Evolutionary conservation across 176 grass and related monocot genomes (phyloP).

Genomic region (Oryza australiensis): DNA sequence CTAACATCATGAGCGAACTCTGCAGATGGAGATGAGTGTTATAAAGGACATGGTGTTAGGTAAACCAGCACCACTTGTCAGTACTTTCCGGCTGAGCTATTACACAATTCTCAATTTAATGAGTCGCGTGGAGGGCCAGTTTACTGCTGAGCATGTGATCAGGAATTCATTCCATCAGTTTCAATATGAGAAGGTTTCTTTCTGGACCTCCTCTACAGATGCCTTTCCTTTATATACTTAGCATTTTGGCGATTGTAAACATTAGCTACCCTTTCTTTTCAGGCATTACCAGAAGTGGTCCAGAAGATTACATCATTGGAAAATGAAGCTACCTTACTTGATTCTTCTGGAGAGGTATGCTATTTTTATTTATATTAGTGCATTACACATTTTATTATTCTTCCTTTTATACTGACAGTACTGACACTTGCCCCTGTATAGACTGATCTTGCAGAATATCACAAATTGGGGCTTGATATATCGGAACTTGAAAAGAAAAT

Average conservation of each 20-base stretch:
- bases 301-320: slow-evolving; percentile 86
- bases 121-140: slow-evolving; percentile 98
- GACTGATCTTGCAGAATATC: slow-evolving; percentile 90
- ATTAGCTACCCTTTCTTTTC: slow-evolving; percentile 42
- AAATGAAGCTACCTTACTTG: slow-evolving; percentile 78
- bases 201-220: slow-evolving; percentile 32
- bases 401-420: slow-evolving; percentile 18
- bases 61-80: slow-evolving; percentile 93
- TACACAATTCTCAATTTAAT: slow-evolving; percentile 95
- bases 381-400: slow-evolving; percentile 16
- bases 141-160: slow-evolving; percentile 98
- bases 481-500: slow-evolving; percentile 96
- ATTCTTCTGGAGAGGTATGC: slow-evolving; percentile 86
- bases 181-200: slow-evolving; percentile 93
- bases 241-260: slow-evolving; percentile 22
- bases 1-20: slow-evolving; percentile 14
- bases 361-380: slow-evolving; percentile 15
- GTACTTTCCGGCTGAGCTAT: slow-evolving; percentile 97
- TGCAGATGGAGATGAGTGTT: slow-evolving; percentile 99
- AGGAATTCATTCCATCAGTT: slow-evolving; percentile 99
- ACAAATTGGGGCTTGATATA: slow-evolving; percentile 87
- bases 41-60: slow-evolving; percentile 99
- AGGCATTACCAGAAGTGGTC: slow-evolving; percentile 84
- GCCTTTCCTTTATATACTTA: slow-evolving; percentile 26
- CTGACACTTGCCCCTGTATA: slow-evolving; percentile 47